Evolutionary conservation across 495 filamentous ascomycete species (phyloP), one percentile per base, ranked within the genome.

Genomic region (Penicillium alfredii): DNA sequence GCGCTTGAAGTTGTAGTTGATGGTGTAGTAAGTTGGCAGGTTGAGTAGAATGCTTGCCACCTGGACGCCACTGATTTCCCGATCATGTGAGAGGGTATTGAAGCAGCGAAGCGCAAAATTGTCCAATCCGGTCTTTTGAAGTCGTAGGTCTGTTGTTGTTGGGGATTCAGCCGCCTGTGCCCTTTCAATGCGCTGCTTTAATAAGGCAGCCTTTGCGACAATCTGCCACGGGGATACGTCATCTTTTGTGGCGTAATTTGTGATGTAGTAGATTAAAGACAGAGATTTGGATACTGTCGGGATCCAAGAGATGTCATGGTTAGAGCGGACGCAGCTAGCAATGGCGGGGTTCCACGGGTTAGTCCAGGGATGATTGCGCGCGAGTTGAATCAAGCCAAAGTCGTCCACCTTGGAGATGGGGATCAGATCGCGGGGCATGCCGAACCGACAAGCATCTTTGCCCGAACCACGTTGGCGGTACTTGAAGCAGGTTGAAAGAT

Each of bases 241-340:
- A 30, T 42, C 38, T 25, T 47, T 47, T 2, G 47, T 47, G 1
- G 33, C 39, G 19, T 52, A 48, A 25, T 52, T 52, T 4, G 48
- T 52, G 6, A 52, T 39, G 21, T 52, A 52, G 28, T 52, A 52
- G 3, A 52, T 19, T 11, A 39, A 25, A 6, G 38, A 36, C 23
- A 43, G 26, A 4, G 44, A 28, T 21, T 52, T 52, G 1, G 31
- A 36, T 4, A 32, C 31, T 3, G 35, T 49, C 6, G 41, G 30
- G 18, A 40, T 40, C 44, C 33, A 47, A 16, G 44, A 42, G 15
- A 47, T 38, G 33, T 47, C 44, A 8, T 47, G 44, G 29, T 47
- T 47, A 2, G 44, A 47, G 5, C 44, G 38, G 27, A 38, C 7
- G 19, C 38, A 47, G 15, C 31, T 47, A 9, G 38, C 33, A 22